phyloP scores from a whole-genome alignment of 208 protist species.

The Strigomonas culicis region DNA sequence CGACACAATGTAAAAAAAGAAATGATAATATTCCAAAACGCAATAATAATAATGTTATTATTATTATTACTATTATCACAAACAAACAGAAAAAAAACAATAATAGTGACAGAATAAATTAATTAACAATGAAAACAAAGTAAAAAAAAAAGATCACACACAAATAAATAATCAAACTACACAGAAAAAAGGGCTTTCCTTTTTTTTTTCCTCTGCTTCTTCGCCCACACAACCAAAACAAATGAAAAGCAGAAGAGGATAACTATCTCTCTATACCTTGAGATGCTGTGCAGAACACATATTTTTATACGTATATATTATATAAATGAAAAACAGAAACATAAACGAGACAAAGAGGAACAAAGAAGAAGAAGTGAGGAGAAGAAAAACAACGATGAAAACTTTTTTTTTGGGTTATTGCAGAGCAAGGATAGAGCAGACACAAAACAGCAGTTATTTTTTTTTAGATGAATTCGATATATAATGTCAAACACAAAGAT shows the following conservation, averaged over 20 bases:
- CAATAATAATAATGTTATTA: too few relatives aligned
- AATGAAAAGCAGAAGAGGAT: not conserved
- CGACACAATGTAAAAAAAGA: slow-evolving; percentile 1
- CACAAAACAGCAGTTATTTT: too few relatives aligned
- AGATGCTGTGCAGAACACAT: not conserved
- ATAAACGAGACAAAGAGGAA: slow-evolving; percentile 16
- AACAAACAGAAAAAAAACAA: not conserved
- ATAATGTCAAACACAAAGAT: not conserved
- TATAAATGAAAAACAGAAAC: slow-evolving; percentile 7
- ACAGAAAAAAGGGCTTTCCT: not conserved
- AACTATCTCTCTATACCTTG: not conserved
- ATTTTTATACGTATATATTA: slow-evolving; percentile 11
- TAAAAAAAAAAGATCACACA: not conserved
- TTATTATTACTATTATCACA: too few relatives aligned
- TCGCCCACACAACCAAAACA: too few relatives aligned
- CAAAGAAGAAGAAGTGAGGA: slow-evolving; percentile 4
- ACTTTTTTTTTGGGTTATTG: not conserved
- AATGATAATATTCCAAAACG: too few relatives aligned
- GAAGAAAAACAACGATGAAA: not conserved
- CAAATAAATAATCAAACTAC: not conserved
- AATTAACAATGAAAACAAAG: not conserved
- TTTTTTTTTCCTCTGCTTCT: slow-evolving; percentile 10
- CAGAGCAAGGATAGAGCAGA: too few relatives aligned
- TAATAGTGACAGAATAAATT: not conserved
- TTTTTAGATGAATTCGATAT: not conserved